A percentile compares a stretch with the other conserved stretches of the same genome.
These are phyloP conservation scores for Fusarium dlaminii DNA, from an alignment of 2,329 filamentous ascomycete species.

Conservation along the genomic window DNA sequence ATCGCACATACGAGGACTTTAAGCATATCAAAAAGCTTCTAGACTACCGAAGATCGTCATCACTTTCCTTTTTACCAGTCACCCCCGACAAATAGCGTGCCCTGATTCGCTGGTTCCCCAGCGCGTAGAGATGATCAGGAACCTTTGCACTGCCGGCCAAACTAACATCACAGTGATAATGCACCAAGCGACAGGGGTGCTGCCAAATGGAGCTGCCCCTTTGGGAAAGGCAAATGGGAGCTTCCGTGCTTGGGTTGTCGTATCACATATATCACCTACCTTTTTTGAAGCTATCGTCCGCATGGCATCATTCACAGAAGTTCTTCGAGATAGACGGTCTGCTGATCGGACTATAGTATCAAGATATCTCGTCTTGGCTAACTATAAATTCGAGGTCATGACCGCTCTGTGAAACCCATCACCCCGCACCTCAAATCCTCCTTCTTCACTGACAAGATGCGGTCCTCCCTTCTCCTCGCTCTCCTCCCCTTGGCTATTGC, in stretches of 20 bases:
- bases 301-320: constrained; percentile 28
- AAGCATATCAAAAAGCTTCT: constrained; percentile 16
- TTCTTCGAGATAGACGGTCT: not conserved
- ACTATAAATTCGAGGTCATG: constrained; percentile 7
- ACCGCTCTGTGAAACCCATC: not conserved
- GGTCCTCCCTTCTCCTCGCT: constrained; percentile 5
- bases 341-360: not conserved
- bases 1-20: constrained; percentile 11
- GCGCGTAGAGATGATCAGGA: constrained; percentile 15
- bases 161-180: constrained; percentile 18
- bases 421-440: constrained; percentile 4
- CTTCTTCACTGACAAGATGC: constrained; percentile 18
- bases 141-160: constrained; percentile 26
- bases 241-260: constrained; percentile 28
- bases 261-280: constrained; percentile 33
- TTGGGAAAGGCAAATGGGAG: constrained; percentile 28
- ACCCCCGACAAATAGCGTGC: not conserved
- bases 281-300: constrained; percentile 19
- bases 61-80: constrained; percentile 22
- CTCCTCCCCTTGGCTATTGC: constrained; percentile 20
- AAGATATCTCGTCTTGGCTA: not conserved
- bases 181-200: constrained; percentile 2
- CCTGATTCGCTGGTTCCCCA: not conserved
- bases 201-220: constrained; percentile 11
- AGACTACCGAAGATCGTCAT: constrained; percentile 9